Evolutionary conservation across 129 eudicot genomes (phyloP).

Genomic region (Artemisia argyi): DNA sequence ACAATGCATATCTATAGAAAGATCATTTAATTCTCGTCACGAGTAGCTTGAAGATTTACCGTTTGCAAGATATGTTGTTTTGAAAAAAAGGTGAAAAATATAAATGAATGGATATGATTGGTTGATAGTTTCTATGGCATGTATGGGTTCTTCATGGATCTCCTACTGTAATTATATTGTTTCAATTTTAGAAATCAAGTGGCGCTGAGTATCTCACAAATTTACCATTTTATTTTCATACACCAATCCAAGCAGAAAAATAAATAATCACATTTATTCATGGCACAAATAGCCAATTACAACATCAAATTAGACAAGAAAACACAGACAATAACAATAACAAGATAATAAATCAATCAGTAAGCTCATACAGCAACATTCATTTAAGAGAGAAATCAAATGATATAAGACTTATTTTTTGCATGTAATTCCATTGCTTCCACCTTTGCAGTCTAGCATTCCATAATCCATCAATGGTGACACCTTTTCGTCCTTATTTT

Average conservation of each 20-base stretch:
- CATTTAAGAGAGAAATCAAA: neutral
- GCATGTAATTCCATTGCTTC: conserved; percentile 51
- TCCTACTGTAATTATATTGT: no score
- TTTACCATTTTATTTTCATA: neutral
- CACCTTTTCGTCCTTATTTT: conserved; percentile 14
- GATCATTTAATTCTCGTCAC: no score
- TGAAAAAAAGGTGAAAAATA: no score
- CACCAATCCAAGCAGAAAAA: neutral
- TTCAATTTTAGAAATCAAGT: no score
- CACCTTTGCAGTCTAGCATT: conserved; percentile 47
- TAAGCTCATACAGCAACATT: neutral
- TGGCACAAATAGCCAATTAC: neutral
- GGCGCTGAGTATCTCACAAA: neutral
- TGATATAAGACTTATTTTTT: conserved; percentile 38
- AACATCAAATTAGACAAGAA: neutral
- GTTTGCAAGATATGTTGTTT: no score
- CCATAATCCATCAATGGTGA: conserved; percentile 34
- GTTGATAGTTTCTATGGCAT: no score
- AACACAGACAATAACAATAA: neutral
- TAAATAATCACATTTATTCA: neutral
- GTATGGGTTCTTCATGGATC: no score
- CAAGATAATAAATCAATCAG: conserved; percentile 6
- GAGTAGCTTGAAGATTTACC: no score
- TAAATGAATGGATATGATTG: no score
- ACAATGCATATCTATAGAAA: no score